Evolutionary conservation across 768 basidiomycete genomes (phyloP), one percentile per base, ranked within the genome.

Genomic region (Dentipellis fragilis): DNA sequence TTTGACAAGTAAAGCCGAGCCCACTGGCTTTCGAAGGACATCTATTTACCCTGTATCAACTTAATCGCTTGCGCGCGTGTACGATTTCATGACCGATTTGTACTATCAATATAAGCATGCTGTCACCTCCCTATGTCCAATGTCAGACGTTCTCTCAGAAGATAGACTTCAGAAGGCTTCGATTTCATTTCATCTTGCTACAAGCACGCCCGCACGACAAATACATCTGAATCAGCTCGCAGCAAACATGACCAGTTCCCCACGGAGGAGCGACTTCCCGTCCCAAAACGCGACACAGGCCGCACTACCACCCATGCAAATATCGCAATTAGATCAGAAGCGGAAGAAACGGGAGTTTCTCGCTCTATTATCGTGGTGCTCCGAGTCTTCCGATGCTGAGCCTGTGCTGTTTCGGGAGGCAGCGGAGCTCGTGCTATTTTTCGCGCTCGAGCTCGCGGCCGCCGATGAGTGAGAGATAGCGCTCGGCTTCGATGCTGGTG

Each of bases 1-100:
- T 74, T 75, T 55, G 63, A 65, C 19, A 53, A 51, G 23, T 54
- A 42, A 51, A 21, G 22, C 16, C 21, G 37, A 19, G 50, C 36
- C 38, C 17, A n/a, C 29, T 40, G 21, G 51, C 34, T 36, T 38
- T 37, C 42, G 42, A 45, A n/a, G 42, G 42, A 45, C n/a, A n/a
- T 29, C 29, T 29, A 29, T 29, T 29, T 29, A 29, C 29, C 35
- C 14, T 45, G 42, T 45, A 45, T 45, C n/a, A 29, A 29, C 29
- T 29, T 29, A 29, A 29, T 29, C 29, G 29, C 29, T 29, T 29
- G 29, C 29, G 29, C 29, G 29, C 29, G 29, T 29, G 29, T 29
- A 29, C 29, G 29, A 29, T 29, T 29, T 29, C 29, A 6, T 29
- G n/a, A 45, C 19, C 42, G 42, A 45, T 45, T 7, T 45, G 42